These are phyloP conservation scores for Cercospora berteroae DNA, from an alignment of 2,329 filamentous ascomycete genomes.

Conservation along the genomic window DNA sequence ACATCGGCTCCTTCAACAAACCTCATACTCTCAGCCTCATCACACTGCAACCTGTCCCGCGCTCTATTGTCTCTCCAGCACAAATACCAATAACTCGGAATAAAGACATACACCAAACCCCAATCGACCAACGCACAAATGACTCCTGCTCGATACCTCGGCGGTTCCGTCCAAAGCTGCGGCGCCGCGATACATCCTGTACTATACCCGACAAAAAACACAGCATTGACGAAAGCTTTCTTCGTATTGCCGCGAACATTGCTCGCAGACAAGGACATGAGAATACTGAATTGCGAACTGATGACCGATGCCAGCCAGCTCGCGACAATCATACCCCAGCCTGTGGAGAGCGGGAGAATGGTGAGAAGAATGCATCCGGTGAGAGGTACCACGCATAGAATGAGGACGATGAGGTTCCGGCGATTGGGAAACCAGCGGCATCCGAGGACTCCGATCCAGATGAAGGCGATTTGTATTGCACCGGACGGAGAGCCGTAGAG, in stretches of 20 bases:
- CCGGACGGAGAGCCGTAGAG: constrained; percentile 51
- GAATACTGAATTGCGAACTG: constrained; percentile 44
- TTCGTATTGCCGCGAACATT: constrained; percentile 56
- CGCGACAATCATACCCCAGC: constrained; percentile 51
- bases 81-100: constrained; percentile 38
- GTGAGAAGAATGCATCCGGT: constrained; percentile 48
- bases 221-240: constrained; percentile 46
- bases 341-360: constrained; percentile 41
- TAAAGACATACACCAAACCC: constrained; percentile 41
- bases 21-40: background rate
- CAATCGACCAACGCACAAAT: constrained; percentile 48
- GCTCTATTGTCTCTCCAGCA: constrained; percentile 40
- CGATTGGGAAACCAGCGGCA: constrained; percentile 43
- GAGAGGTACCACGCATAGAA: constrained; percentile 45
- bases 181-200: constrained; percentile 49
- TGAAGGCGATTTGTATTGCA: constrained; percentile 47
- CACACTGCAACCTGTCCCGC: constrained; percentile 26
- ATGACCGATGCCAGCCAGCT: constrained; percentile 51
- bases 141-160: constrained; percentile 49
- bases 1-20: constrained; percentile 32
- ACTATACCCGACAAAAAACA: constrained; percentile 54
- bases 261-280: constrained; percentile 48
- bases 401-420: constrained; percentile 43
- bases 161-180: constrained; percentile 50
- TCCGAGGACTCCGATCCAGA: constrained; percentile 48